Conservation (phyloP, 1,139 yeast genomes). For the Kluyveromyces marxianus region DNA sequence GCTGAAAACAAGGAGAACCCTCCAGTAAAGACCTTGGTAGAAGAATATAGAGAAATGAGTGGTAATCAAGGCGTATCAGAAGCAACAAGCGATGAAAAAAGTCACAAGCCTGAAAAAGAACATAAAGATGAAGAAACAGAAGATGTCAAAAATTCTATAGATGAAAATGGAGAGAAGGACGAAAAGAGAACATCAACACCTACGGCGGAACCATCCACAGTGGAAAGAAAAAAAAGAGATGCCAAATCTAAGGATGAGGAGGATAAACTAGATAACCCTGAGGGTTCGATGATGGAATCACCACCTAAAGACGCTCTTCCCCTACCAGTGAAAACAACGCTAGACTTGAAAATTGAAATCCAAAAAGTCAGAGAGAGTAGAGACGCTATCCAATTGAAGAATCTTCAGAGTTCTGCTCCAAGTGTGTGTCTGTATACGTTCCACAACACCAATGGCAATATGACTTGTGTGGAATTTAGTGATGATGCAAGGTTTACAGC, state of each 20-base stretch:
- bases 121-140: slow-evolving; percentile 6
- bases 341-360: slow-evolving; percentile 73
- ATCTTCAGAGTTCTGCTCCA: slow-evolving; percentile 76
- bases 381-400: slow-evolving; percentile 56
- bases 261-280: slow-evolving; percentile 9
- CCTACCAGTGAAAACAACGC: slow-evolving; percentile 71
- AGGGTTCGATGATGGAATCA: slow-evolving; percentile 39
- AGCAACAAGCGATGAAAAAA: slow-evolving; percentile 8
- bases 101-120: slow-evolving; percentile 5
- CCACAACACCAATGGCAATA: slow-evolving; percentile 85
- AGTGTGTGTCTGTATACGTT: slow-evolving; percentile 97
- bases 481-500: slow-evolving; percentile 84
- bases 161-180: slow-evolving; percentile 7
- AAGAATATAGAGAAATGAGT: slow-evolving; percentile 40
- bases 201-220: slow-evolving; percentile 13
- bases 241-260: slow-evolving; percentile 10
- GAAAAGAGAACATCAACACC: slow-evolving; percentile 13
- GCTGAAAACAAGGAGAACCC: slow-evolving; percentile 13
- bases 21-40: slow-evolving; percentile 38
- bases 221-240: slow-evolving; percentile 29
- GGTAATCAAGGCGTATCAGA: slow-evolving; percentile 2
- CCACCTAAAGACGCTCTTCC: slow-evolving; percentile 76
- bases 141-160: slow-evolving; percentile 6
- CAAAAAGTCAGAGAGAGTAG: slow-evolving; percentile 76
- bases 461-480: slow-evolving; percentile 79